Conservation (phyloP, 345 rosid genomes). For the Arabis alpina region DNA sequence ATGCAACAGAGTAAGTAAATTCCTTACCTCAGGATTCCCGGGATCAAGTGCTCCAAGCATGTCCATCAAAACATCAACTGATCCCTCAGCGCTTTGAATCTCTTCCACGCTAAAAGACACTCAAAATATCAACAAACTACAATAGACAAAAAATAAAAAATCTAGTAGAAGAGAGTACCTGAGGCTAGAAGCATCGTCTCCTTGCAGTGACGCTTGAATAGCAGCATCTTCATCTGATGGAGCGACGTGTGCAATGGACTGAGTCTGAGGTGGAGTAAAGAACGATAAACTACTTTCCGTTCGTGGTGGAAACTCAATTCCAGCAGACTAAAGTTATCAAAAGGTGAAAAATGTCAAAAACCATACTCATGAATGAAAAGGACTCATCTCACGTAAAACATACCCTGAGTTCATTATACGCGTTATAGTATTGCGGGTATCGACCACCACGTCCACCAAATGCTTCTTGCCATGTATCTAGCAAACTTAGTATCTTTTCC, state of each 20-base stretch:
- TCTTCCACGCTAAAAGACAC: constrained; percentile 59
- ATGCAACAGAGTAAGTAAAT: constrained; percentile 18
- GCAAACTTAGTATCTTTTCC: constrained; percentile 75
- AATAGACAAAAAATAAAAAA: background rate
- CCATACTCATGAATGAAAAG: constrained; percentile 13
- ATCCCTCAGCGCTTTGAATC: constrained; percentile 73
- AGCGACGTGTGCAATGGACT: constrained; percentile 53
- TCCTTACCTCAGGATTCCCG: constrained; percentile 60
- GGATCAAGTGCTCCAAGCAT: constrained; percentile 87
- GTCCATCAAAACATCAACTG: constrained; percentile 77
- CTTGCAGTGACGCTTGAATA: constrained; percentile 78
- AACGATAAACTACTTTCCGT: constrained; percentile 71
- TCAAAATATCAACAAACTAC: constrained; percentile 5
- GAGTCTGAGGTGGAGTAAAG: constrained; percentile 93
- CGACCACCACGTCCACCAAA: constrained; percentile 75
- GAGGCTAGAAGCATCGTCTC: constrained; percentile 83
- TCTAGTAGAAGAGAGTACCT: constrained; percentile 52
- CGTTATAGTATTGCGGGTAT: constrained; percentile 80
- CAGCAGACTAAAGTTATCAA: constrained; percentile 56
- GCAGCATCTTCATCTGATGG: constrained; percentile 79
- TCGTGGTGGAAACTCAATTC: constrained; percentile 93
- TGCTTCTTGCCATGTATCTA: constrained; percentile 65
- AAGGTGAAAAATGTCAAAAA: constrained; percentile 2
- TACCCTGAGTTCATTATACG: constrained; percentile 88
- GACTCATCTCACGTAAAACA: constrained; percentile 20